Evolutionary conservation across 2,329 filamentous ascomycete genomes (phyloP).

Genomic region (Ophiostoma ips): DNA sequence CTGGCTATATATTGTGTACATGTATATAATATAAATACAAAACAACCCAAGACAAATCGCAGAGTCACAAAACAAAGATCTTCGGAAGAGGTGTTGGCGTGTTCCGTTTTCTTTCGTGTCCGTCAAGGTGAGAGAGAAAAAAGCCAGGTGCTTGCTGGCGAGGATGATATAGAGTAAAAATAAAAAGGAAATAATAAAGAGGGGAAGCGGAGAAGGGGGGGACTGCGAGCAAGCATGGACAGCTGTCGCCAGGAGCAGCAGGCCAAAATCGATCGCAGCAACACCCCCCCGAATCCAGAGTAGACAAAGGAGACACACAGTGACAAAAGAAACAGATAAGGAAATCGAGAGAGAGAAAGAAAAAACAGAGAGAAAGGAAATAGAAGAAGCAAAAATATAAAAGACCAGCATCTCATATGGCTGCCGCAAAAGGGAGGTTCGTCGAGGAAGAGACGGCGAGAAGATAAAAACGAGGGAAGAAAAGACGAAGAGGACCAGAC

Average conservation of each 20-base stretch:
- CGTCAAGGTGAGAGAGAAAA: not conserved
- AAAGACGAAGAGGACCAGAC: not conserved
- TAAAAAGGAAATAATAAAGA: not conserved
- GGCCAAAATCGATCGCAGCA: not conserved
- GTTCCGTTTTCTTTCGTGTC: not conserved
- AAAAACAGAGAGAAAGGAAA: not conserved
- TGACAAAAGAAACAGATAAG: conserved; percentile 3
- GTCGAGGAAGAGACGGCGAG: not conserved
- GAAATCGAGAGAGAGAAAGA: not conserved
- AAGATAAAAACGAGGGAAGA: no score
- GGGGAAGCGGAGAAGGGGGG: not conserved
- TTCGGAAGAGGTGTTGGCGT: no score
- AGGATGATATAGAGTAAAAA: not conserved
- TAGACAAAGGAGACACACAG: conserved; percentile 7
- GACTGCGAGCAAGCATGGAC: no score
- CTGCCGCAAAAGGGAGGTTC: not conserved
- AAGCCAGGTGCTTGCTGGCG: not conserved
- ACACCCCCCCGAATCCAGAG: not conserved
- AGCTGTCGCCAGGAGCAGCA: not conserved
- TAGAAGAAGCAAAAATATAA: no score
- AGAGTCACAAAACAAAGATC: no score
- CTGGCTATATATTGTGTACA: no score
- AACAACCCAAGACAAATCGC: no score
- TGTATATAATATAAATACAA: no score
- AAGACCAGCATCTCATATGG: conserved; percentile 11